These are phyloP conservation scores for Lentinula novae-zelandiae DNA, from an alignment of 1,284 basidiomycete species.

Conservation along the genomic window DNA sequence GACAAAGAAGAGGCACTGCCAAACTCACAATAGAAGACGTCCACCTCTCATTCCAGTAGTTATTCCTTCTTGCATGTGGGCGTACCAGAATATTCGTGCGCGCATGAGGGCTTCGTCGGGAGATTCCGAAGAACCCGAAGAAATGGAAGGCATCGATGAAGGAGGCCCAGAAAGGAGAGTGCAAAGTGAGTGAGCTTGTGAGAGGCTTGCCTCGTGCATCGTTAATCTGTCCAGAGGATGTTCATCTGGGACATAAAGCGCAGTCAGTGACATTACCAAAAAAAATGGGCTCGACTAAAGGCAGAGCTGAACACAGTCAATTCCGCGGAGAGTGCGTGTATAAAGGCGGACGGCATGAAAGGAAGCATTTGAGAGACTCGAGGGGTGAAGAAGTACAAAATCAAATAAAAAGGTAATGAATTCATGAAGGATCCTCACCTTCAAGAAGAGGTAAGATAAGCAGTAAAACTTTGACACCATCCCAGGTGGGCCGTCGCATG, in stretches of 20 bases:
- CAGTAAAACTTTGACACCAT: constrained; percentile 76
- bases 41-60: constrained; percentile 77
- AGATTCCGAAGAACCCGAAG: constrained; percentile 44
- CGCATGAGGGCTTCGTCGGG: constrained; percentile 63
- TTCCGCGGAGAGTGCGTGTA: not conserved
- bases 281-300: not conserved
- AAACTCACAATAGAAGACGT: constrained; percentile 65
- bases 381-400: not conserved
- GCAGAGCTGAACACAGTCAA: constrained; percentile 5
- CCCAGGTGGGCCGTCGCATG: constrained; percentile 80
- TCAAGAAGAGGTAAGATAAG: constrained; percentile 78
- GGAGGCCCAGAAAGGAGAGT: constrained; percentile 43
- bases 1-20: constrained; percentile 9
- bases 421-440: constrained; percentile 42
- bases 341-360: not conserved
- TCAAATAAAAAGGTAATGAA: not conserved
- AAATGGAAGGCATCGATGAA: constrained; percentile 33
- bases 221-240: constrained; percentile 39
- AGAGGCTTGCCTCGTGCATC: constrained; percentile 42
- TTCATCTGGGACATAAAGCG: constrained; percentile 26
- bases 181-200: constrained; percentile 67
- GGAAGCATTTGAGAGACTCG: not conserved
- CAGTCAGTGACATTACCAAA: not conserved
- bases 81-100: constrained; percentile 83
- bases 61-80: constrained; percentile 78